Base-by-base conservation (phyloP, 768 basidiomycete genomes). In the Peribolospora baueri region DNA sequence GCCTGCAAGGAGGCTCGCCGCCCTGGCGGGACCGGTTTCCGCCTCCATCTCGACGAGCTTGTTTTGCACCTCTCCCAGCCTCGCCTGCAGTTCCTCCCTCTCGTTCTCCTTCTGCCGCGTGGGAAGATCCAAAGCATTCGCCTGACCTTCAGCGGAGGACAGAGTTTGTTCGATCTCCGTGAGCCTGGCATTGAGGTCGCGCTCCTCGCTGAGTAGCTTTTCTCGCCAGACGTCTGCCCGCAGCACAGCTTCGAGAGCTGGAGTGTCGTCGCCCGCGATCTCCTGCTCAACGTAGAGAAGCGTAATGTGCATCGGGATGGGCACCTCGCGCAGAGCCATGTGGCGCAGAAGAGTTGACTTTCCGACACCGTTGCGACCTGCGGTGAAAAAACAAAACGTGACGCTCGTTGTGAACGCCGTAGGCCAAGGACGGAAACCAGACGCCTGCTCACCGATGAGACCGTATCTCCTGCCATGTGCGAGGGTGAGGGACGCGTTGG, bases 191-290 rank as follows among this genome's bases (percentile, higher is more conserved):
- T 90, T 88, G 48, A 95, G 71, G 25, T 73, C 68, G 0, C 69
- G 69, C 67, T 97, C 90, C 64, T 98, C 87, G 54, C 79, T 81
- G 51, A 93, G 68, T 13, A 95, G 72, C 60, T 85, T 82, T 63
- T 91, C 88, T 65, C 91, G 75, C 87, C 93, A 97, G 41, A 98
- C 93, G 65, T 98, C 93, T n/a, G 93, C 93, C 67, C 90, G 87
- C n/a, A 98, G 74, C 25, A 98, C 93, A 1, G 90, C 88, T 25
- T 88, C 83, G 47, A 98, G 73, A 3, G 93, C 93, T 1, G 72
- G 71, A 0, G 88, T 97, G 60, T 90, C 88, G 66, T 97, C 91
- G 41, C 91, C 93, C 54, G 86, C 66, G 60, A 95, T 88, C 70
- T 98, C 93, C 71, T 98, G 93, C 67, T 98, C 93, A 54, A 98